Evolutionary conservation across 2,329 filamentous ascomycete genomes (phyloP).

Genomic region (Neonectria hederae): DNA sequence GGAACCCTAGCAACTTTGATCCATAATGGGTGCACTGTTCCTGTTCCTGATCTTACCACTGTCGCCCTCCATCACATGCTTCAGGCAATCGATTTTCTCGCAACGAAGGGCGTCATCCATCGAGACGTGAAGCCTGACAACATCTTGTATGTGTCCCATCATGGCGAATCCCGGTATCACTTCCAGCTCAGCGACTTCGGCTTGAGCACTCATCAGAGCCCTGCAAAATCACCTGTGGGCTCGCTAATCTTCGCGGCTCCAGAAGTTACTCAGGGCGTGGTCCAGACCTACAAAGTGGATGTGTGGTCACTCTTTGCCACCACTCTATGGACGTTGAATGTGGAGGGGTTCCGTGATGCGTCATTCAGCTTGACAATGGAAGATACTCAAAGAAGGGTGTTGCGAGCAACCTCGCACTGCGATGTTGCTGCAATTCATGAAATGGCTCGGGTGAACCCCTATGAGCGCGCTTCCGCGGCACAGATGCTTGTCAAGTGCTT

Average conservation of each 20-base stretch:
- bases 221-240: neutral
- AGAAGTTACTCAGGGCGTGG: no score
- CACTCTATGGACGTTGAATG: no score
- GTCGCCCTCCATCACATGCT: constrained; percentile 31
- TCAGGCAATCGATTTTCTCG: constrained; percentile 33
- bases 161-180: neutral
- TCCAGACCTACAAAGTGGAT: constrained; percentile 36
- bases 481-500: constrained; percentile 27
- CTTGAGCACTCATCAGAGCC: neutral
- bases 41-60: neutral
- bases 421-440: neutral
- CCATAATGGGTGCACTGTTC: neutral
- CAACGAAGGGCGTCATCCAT: constrained; percentile 28
- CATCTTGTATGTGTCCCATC: constrained; percentile 27
- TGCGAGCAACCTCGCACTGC: no score
- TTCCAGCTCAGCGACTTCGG: constrained; percentile 20
- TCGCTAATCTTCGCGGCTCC: constrained; percentile 28
- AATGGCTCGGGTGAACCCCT: constrained; percentile 15
- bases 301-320: constrained; percentile 42
- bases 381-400: no score
- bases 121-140: constrained; percentile 38
- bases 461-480: constrained; percentile 20
- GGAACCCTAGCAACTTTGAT: constrained; percentile 9
- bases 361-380: no score
- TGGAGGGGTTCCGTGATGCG: no score